These are phyloP conservation scores for Ustilago esculenta DNA, from an alignment of 1,284 basidiomycete genomes.

Conservation along the genomic window DNA sequence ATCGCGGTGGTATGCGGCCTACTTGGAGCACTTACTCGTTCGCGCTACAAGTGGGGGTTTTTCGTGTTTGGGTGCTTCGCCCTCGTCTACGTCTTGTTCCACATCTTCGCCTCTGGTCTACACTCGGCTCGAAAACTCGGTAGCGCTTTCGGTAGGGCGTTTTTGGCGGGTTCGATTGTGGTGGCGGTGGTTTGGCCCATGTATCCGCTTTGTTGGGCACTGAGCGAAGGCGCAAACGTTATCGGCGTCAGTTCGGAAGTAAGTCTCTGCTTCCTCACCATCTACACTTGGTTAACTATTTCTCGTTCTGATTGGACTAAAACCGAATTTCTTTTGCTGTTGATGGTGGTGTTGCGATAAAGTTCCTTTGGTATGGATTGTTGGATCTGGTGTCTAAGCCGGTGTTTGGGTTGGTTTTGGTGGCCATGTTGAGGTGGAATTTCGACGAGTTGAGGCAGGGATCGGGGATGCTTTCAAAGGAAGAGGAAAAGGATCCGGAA, in stretches of 20 bases:
- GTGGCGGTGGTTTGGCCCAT: constrained; percentile 50
- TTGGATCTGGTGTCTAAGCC: constrained; percentile 72
- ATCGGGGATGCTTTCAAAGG: constrained; percentile 40
- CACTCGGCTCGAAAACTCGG: constrained; percentile 68
- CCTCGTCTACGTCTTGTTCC: constrained; percentile 66
- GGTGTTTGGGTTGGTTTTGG: constrained; percentile 54
- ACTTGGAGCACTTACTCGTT: constrained; percentile 71
- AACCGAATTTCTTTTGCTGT: too few relatives aligned
- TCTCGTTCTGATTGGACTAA: too few relatives aligned
- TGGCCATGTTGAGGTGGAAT: constrained; percentile 42
- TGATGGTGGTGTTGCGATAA: too few relatives aligned
- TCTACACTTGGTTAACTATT: too few relatives aligned
- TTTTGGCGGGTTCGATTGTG: constrained; percentile 67
- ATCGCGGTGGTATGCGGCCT: constrained; percentile 71
- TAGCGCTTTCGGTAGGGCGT: constrained; percentile 68
- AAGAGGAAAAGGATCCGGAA: too few relatives aligned
- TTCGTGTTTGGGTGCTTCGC: constrained; percentile 69
- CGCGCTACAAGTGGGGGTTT: constrained; percentile 71
- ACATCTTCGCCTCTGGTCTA: constrained; percentile 64
- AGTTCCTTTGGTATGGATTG: constrained; percentile 72
- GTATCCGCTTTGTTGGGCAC: constrained; percentile 69
- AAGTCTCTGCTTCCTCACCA: background rate
- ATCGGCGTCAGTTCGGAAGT: constrained; percentile 64
- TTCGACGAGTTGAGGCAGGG: constrained; percentile 38
- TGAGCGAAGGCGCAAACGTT: constrained; percentile 71